phyloP scores from a whole-genome alignment of 2,329 filamentous ascomycete genomes.

The Xylariomycetidae sp. region DNA sequence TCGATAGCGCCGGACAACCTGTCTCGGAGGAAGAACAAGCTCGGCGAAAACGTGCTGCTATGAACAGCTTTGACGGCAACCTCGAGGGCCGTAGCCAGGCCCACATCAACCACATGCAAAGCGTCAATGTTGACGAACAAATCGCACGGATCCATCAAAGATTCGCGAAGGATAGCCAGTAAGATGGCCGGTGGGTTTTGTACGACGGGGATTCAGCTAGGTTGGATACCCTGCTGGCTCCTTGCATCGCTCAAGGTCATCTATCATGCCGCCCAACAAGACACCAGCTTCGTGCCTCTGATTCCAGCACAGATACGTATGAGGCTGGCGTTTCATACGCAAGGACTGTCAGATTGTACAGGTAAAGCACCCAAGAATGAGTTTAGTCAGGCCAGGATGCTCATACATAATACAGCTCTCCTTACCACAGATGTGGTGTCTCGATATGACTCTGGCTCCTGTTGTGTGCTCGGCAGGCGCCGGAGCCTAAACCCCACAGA shows the following conservation, averaged over 20 bases:
- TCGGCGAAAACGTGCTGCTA: constrained; percentile 69
- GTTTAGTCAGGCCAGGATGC: constrained; percentile 16
- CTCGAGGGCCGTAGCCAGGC: constrained; percentile 51
- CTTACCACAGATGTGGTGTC: constrained; percentile 4
- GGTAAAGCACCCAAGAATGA: constrained; percentile 22
- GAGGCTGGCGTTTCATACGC: constrained; percentile 1
- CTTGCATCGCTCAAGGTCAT: too few species aligned
- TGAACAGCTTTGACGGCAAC: constrained; percentile 59
- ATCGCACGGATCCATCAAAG: constrained; percentile 59
- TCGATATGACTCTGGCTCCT: too few species aligned
- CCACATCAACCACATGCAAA: constrained; percentile 54
- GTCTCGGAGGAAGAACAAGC: constrained; percentile 68
- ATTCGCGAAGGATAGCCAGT: constrained; percentile 37
- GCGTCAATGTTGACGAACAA: constrained; percentile 79
- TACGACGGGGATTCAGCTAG: constrained; percentile 1
- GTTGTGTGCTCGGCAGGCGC: too few species aligned
- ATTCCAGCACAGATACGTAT: too few species aligned
- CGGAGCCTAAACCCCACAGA: too few species aligned
- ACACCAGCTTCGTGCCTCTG: too few species aligned
- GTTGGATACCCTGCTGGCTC: too few species aligned
- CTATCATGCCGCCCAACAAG: too few species aligned
- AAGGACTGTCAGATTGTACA: constrained; percentile 10
- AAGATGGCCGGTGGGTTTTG: constrained; percentile 4
- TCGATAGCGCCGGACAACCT: constrained; percentile 65
- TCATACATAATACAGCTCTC: constrained; percentile 21